Evolutionary conservation across 345 rosid genomes (phyloP), one percentile per base, ranked within the genome.

Genomic region (Camelina laxa): DNA sequence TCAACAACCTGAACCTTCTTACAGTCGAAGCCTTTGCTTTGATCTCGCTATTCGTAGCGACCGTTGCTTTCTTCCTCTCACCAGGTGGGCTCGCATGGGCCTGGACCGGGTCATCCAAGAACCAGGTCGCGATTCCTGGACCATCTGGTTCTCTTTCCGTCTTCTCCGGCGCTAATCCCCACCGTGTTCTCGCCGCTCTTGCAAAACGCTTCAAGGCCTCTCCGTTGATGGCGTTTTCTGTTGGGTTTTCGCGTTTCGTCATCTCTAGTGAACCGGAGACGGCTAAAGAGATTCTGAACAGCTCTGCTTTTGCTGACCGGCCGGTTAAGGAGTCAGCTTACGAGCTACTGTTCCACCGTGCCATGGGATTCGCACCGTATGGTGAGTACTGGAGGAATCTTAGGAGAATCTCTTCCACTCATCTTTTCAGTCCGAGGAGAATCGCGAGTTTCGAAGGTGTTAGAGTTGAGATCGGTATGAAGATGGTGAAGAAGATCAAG

Each of bases 331-430:
- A 93, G 62, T 93, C 97, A 0, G 97, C 97, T 16, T 93, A 89
- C 58, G 93, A 86, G 81, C 88, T 93, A 4, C 74, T 93, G 20
- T 93, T 91, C 36, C 87, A 91, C 47, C 84, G 96, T 45, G 93
- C 98, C 17, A 93, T 91, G 84, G 98, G 97, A 7, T 93, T 93
- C 53, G 96, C 96, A 44, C 92, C 92, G 1, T 91, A 62, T 57
- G 96, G 97, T 1, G 92, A 87, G 62, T 91, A 93, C 70, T 93
- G 98, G 96, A 88, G 97, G 76, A 91, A 88, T 50, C 75, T 91
- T 30, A 88, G 98, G 80, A 82, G 96, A 56, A 88, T 89, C 79
- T 87, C 98, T 2, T 63, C 91, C 0, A 89, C 96, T 33, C 88
- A 89, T 84, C 81, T 89, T 73, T 93, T 93, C 67, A 89, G 93